A percentile compares a stretch with the other conserved stretches of the same genome.
These are phyloP conservation scores for Penicillium goetzii DNA, from an alignment of 495 filamentous ascomycete genomes.

Conservation along the genomic window DNA sequence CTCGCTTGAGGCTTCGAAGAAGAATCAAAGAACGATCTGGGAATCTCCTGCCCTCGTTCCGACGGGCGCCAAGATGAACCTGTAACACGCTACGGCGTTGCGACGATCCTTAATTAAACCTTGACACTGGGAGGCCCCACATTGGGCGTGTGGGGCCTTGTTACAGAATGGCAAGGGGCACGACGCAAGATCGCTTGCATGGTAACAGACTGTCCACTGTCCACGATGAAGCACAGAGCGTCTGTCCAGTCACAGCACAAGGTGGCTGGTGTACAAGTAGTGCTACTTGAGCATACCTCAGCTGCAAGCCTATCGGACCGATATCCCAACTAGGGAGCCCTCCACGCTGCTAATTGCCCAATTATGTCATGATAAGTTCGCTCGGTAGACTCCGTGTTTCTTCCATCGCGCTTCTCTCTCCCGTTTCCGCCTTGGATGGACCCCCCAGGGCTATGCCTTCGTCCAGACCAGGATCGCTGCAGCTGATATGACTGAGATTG, in stretches of 20 bases:
- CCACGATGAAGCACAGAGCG: neutral
- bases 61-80: conserved; percentile 37
- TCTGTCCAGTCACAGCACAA: neutral
- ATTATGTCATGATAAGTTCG: conserved; percentile 15
- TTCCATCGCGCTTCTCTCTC: neutral
- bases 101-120: conserved; percentile 54
- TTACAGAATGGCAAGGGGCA: conserved; percentile 26
- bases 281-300: neutral
- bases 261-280: neutral
- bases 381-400: conserved; percentile 14
- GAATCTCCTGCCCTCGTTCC: conserved; percentile 16
- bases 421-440: neutral
- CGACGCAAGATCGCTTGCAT: conserved; percentile 23
- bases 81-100: conserved; percentile 42
- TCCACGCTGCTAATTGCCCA: conserved; percentile 10
- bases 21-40: conserved; percentile 32
- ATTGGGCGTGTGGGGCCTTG: conserved; percentile 23
- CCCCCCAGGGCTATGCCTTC: neutral
- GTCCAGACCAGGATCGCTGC: conserved; percentile 5
- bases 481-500: conserved; percentile 25
- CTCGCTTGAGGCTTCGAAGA: conserved; percentile 32
- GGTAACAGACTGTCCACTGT: neutral
- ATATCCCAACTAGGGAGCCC: conserved; percentile 25
- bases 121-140: conserved; percentile 39
- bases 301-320: conserved; percentile 10